Evolutionary conservation across 2,329 filamentous ascomycete species (phyloP), one percentile per base, ranked within the genome.

Genomic region (Fusarium tuaranense): DNA sequence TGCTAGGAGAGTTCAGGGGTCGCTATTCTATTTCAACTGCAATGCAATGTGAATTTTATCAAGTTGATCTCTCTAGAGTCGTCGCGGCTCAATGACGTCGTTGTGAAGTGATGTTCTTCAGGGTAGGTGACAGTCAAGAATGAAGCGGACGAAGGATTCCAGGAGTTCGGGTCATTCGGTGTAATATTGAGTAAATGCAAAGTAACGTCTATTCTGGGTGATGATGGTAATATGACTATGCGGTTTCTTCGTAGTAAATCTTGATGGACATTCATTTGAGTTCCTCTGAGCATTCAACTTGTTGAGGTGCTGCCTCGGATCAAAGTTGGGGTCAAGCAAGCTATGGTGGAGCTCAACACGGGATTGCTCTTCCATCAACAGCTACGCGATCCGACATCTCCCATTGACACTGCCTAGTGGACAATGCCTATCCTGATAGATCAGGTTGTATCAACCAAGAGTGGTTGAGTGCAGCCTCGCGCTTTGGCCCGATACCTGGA

Each of bases 81-180:
- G 62, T 20, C n/a, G 27, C 60, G 46, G 59, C 27, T 73, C 36
- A 57, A 69, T 75, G 72, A 68, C 72, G 69, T 74, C 44, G 66
- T 38, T 51, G 5, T 39, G 20, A 58, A 44, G 57, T n/a, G n/a
- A 66, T 34, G 25, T 16, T 55, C n/a, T 62, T 20, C 8, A 74
- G 72, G 72, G 72, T 74, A 74, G 25, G 16, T 25, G 9, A 25
- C 34, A 55, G 12, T 4, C 10, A 48, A 48, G 39, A 16, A 25
- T 60, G 22, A 27, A 61, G 22, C 38, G 30, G 13, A 60, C 22
- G 57, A 60, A 36, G 30, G 53, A 51, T 51, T 51, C 46, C 51
- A 55, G n/a, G 51, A 58, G 53, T n/a, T 25, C 53, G 32, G n/a
- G 14, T 18, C 30, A 58, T 58, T 55, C 51, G 27, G 51, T 16